Evolutionary conservation across 768 basidiomycete species (phyloP), one percentile per base, ranked within the genome.

Genomic region (Lentinula sp.): DNA sequence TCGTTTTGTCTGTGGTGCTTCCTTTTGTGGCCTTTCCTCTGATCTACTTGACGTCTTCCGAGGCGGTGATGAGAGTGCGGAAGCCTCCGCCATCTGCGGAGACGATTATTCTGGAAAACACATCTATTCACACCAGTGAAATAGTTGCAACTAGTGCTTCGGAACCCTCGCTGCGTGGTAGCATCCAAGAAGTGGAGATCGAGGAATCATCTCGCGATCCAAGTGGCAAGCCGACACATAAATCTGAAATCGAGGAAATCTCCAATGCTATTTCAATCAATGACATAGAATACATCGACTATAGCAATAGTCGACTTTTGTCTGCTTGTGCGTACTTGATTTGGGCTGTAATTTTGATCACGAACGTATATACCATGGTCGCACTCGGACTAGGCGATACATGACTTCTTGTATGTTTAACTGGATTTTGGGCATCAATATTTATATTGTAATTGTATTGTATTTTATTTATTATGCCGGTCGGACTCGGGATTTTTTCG

Each of bases 1-100:
- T 92, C 59, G 76, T 82, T 40, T 78, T 93, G 43, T 87, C 85
- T 16, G 78, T 93, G 65, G 81, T 90, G 16, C 79, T 91, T 3
- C 89, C 90, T 0, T 90, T 90, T 70, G 78, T 91, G 68, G 77
- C 86, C 7, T 81, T 89, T 66, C 90, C 89, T 1, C 78, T 89
- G 55, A 75, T 91, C 61, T 90, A 80, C 70, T 77, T 91, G 64
- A 88, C 87, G 23, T 83, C 85, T 6, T 83, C 78, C 11, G 75
- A 79, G 57, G 70, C 75, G 18, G 75, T 89, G 64, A 90, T 89
- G 89, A 77, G 76, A n/a, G 79, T 84, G 54, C 79, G 70, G 66
- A 80, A 74, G 63, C 74, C 74, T 61, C 6, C 42, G 18, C 13
- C 32, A 42, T 9, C 39, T 31, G 39, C n/a, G 10, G 42, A 55